Base-by-base conservation (phyloP, 257 asterid genomes). In the Linderniella brevidens region DNA sequence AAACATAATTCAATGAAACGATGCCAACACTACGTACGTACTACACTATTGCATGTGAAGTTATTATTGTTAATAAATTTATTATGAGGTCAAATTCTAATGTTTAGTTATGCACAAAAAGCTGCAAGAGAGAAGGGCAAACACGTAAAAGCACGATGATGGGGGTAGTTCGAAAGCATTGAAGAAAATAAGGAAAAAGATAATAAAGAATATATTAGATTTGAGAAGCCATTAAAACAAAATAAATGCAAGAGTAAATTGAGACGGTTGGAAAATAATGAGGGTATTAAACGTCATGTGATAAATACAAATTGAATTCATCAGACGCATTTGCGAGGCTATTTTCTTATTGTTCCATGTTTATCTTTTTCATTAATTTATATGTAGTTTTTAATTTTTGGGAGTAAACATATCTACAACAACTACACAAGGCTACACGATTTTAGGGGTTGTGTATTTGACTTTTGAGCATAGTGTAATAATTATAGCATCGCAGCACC, bases 181-280 rank as follows among this genome's bases (percentile, higher is more conserved):
- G 13, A 11, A 39, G 48, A 7, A 13, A 55, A 68, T 71, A 63
- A 71, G 72, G 74, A 66, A 68, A 71, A 55, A 68, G 58, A 68
- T 53, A 53, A 46, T 49, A 49, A 51, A 37, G 45, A 49, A 37
- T 49, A 46, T 58, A n/a, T 61, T 75, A 75, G 67, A 79, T 77
- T 77, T 84, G 86, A 69, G 67, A 77, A 48, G 58, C 71, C 83
- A 72, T 78, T 77, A 75, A 80, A 77, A 67, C 52, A 73, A 73
- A 73, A 72, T 84, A 78, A 85, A 85, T 80, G 93, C 87, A 63
- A 71, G 17, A 54, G 78, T 93, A 70, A 70, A 80, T 75, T 75
- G 93, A 66, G 82, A 69, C 92, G 19, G 95, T 80, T 85, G 95
- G n/a, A 71, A 78, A 80, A 80, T 69, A 65, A 75, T 79, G 80